These are phyloP conservation scores for Cylindrotheca closterium DNA, from an alignment of 108 stramenopile species.

Conservation along the genomic window DNA sequence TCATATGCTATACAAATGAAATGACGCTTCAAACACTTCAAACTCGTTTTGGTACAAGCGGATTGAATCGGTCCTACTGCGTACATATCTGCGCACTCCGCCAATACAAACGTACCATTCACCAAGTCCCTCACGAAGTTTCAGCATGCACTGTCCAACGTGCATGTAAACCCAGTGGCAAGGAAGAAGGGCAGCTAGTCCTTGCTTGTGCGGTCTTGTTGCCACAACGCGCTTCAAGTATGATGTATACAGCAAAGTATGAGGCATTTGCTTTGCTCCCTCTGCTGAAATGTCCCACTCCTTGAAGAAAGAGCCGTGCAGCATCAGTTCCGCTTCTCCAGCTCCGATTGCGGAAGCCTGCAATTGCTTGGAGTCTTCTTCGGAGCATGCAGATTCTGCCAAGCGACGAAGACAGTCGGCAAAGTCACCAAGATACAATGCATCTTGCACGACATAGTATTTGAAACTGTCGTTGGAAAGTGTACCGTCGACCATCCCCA, in stretches of 20 bases:
- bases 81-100: too few species aligned
- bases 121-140: slow-evolving; percentile 66
- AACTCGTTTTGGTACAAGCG: too few species aligned
- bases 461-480: too few species aligned
- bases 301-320: slow-evolving; percentile 75
- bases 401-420: slow-evolving; percentile 55
- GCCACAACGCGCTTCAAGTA: too few species aligned
- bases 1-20: too few species aligned
- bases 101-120: slow-evolving; percentile 22
- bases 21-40: too few species aligned
- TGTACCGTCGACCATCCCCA: slow-evolving; percentile 80
- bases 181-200: too few species aligned
- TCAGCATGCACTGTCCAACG: slow-evolving; percentile 81
- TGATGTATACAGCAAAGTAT: too few species aligned
- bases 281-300: slow-evolving; percentile 63
- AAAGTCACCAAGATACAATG: slow-evolving; percentile 83
- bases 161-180: too few species aligned
- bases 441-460: too few species aligned
- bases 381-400: slow-evolving; percentile 41
- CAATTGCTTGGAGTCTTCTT: slow-evolving; percentile 50
- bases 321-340: slow-evolving; percentile 64
- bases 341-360: slow-evolving; percentile 70
- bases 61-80: too few species aligned
- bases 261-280: slow-evolving; percentile 67
- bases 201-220: too few species aligned